phyloP scores from a whole-genome alignment of 202 grass and related monocot species.

The Zoysia matrella region DNA sequence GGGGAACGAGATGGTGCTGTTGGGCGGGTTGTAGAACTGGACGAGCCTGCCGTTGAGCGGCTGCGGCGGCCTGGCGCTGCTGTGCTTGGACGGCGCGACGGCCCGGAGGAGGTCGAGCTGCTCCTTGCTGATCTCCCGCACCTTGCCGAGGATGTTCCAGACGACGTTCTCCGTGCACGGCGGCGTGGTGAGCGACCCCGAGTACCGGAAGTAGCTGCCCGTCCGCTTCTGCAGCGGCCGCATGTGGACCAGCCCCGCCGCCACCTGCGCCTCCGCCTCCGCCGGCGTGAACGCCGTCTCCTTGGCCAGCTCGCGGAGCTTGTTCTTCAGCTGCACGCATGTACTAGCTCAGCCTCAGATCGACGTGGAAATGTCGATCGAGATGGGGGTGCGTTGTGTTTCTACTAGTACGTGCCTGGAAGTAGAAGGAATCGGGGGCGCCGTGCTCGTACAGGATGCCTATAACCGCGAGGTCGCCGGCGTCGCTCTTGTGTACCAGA shows the following conservation, averaged over 20 bases:
- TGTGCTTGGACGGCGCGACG: slow-evolving; percentile 12
- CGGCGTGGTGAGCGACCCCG: slow-evolving; percentile 72
- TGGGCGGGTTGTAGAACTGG: slow-evolving; percentile 58
- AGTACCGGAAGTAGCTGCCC: slow-evolving; percentile 69
- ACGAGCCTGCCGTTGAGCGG: slow-evolving; percentile 58
- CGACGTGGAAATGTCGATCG: neutral
- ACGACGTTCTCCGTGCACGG: slow-evolving; percentile 72
- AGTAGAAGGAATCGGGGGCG: neutral
- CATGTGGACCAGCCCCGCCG: slow-evolving; percentile 29
- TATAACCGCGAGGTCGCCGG: slow-evolving; percentile 6
- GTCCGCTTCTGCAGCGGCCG: slow-evolving; percentile 44
- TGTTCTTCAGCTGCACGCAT: slow-evolving; percentile 30
- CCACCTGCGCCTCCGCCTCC: slow-evolving; percentile 40
- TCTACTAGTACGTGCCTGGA: neutral
- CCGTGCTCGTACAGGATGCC: neutral
- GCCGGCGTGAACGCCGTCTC: slow-evolving; percentile 24
- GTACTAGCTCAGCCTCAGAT: too few species aligned
- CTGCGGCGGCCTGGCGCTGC: slow-evolving; percentile 45
- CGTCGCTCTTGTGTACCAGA: slow-evolving; percentile 59
- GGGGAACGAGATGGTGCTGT: slow-evolving; percentile 43
- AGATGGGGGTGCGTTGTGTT: too few species aligned
- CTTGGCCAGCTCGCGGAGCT: slow-evolving; percentile 36
- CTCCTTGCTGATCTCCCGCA: slow-evolving; percentile 56
- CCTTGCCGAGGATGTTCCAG: slow-evolving; percentile 79
- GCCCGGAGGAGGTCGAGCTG: slow-evolving; percentile 38